Evolutionary conservation across 129 eudicot genomes (phyloP), one percentile per base, ranked within the genome.

Genomic region (Chrysanthemum lavandulifolium): DNA sequence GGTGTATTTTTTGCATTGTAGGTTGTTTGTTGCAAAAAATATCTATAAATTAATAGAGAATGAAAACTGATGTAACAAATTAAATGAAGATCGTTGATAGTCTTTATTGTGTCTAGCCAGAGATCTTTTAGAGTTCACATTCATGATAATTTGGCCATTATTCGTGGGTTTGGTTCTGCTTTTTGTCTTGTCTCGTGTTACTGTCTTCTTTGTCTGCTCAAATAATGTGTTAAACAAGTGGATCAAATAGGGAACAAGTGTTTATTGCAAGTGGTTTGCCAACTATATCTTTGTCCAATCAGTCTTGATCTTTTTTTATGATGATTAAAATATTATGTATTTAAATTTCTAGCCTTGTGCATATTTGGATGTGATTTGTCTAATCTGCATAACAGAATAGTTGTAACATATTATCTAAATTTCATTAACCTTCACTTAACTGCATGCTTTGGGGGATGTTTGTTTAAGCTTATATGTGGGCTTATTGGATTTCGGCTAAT

Each of bases 141-240:
- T 55, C 57, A 33, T 16, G 8, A 57, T 31, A 31, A 8, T 71
- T 71, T 15, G 53, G 59, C 73, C 6, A 65, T 75, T 48, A 31
- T 15, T 54, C 65, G 29, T 55, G 48, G 27, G 67, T 69, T 70
- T 65, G 59, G 79, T 75, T 54, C 33, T 74, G 66, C 73, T 67
- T 65, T 75, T 76, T 76, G 74, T 76, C 80, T 67, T 67, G 52
- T 67, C 61, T 76, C 19, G 68, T 67, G 61, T 58, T 67, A 36
- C 52, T 76, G 58, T 45, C 16, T 67, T 67, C 18, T 68, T 57
- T 48, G 43, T 67, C 68, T 67, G 58, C 74, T 58, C 69, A 67
- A 48, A 68, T 76, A 61, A 76, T 58, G 74, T 58, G n/a, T 68
- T 58, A 67, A 40, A 15, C 74, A 58, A 29, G 69, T 58, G 66